A percentile compares a stretch with the other conserved stretches of the same genome.
phyloP scores from a whole-genome alignment of 2,329 filamentous ascomycete genomes.

The Colletotrichum plurivorum region DNA sequence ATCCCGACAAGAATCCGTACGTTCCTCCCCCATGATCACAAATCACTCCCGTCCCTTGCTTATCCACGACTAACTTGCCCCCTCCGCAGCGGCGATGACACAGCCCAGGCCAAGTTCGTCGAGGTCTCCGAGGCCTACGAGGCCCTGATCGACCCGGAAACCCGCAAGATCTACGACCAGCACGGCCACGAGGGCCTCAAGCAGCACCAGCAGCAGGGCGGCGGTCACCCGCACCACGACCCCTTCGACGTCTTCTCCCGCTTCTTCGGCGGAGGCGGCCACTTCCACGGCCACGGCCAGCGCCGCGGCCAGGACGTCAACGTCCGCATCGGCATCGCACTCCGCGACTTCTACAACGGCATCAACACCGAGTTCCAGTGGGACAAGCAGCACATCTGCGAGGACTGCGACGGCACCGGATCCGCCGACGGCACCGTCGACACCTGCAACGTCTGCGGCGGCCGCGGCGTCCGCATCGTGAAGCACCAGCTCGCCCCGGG shows the following conservation, averaged over 20 bases:
- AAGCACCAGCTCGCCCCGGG: conserved; percentile 95
- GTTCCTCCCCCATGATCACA: conserved; percentile 46
- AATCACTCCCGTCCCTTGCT: background rate
- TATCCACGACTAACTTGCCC: background rate
- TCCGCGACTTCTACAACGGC: conserved; percentile 95
- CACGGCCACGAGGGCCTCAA: conserved; percentile 93
- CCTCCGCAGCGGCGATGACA: conserved; percentile 75
- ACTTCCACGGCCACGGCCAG: conserved; percentile 83
- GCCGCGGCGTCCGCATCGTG: conserved; percentile 86
- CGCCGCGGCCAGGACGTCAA: conserved; percentile 91
- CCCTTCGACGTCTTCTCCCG: conserved; percentile 96
- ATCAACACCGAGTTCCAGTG: conserved; percentile 88
- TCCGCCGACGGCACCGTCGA: conserved; percentile 87
- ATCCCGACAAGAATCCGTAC: conserved; percentile 98
- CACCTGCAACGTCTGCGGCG: conserved; percentile 81
- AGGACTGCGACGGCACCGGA: conserved; percentile 89
- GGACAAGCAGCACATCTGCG: conserved; percentile 96
- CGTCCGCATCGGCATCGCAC: conserved; percentile 81
- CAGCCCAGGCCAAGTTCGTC: conserved; percentile 92
- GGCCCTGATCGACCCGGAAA: conserved; percentile 83
- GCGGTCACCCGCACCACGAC: conserved; percentile 77
- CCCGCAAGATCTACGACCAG: conserved; percentile 92
- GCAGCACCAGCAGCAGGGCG: conserved; percentile 79
- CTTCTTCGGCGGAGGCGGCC: conserved; percentile 94
- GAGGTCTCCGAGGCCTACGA: conserved; percentile 97